Conservation (phyloP, 768 basidiomycete genomes). For the Pleurotus pulmonarius region DNA sequence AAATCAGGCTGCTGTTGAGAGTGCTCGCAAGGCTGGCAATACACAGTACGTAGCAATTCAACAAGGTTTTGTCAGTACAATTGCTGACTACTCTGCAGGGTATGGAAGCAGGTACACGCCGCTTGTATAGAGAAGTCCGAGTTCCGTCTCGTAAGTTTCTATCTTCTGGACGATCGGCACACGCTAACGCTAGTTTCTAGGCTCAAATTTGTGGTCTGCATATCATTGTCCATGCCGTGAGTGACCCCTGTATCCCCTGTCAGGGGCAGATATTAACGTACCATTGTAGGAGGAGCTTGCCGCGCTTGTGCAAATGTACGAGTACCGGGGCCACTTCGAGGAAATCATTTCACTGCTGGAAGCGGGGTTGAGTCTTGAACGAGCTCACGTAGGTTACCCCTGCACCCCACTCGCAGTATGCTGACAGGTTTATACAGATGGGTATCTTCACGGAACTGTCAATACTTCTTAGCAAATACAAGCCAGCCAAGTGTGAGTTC, state of each 20-base stretch:
- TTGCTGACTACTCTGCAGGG: slow-evolving; percentile 41
- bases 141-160: slow-evolving; percentile 73
- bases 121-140: slow-evolving; percentile 98
- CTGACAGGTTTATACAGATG: slow-evolving; percentile 38
- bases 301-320: slow-evolving; percentile 76
- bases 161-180: background rate
- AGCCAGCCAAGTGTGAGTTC: slow-evolving; percentile 81
- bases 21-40: slow-evolving; percentile 98
- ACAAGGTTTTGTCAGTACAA: background rate
- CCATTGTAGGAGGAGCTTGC: slow-evolving; percentile 66
- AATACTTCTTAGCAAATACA: slow-evolving; percentile 91
- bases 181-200: slow-evolving; percentile 26
- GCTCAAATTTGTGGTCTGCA: slow-evolving; percentile 99
- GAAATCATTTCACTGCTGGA: slow-evolving; percentile 90
- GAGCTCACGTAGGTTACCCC: slow-evolving; percentile 56
- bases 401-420: too few relatives aligned
- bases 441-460: slow-evolving; percentile 97
- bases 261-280: slow-evolving; percentile 11
- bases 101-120: slow-evolving; percentile 99
- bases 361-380: slow-evolving; percentile 92
- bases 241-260: slow-evolving; percentile 11
- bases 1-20: slow-evolving; percentile 97
- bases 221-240: slow-evolving; percentile 87
- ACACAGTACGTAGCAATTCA: slow-evolving; percentile 70
- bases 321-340: slow-evolving; percentile 89